phyloP scores from a whole-genome alignment of 2,329 filamentous ascomycete genomes.

The Talaromyces sp. region DNA sequence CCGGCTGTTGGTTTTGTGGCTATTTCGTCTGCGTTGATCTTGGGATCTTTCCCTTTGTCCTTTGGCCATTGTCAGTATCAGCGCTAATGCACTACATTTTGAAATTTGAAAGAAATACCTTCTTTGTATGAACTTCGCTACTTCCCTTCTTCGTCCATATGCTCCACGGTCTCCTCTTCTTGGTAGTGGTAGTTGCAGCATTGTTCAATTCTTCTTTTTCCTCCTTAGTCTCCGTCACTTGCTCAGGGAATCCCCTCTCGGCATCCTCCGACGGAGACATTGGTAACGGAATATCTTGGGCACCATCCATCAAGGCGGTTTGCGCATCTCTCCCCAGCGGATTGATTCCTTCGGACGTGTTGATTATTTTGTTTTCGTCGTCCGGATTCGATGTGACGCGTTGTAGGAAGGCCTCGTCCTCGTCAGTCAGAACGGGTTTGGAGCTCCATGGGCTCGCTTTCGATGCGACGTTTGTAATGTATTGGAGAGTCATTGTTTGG shows the following conservation, averaged over 20 bases:
- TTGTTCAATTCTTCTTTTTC: slow-evolving; percentile 2
- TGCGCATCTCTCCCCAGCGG: slow-evolving; percentile 43
- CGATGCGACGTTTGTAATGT: slow-evolving; percentile 43
- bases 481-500: slow-evolving; percentile 34
- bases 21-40: slow-evolving; percentile 27
- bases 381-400: slow-evolving; percentile 47
- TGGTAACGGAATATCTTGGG: slow-evolving; percentile 51
- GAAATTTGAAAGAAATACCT: neutral
- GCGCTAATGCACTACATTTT: neutral
- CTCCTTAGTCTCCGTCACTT: slow-evolving; percentile 18
- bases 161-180: slow-evolving; percentile 20
- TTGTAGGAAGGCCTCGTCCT: slow-evolving; percentile 58
- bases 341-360: neutral
- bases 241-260: slow-evolving; percentile 27
- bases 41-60: slow-evolving; percentile 26
- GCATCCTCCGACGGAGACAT: slow-evolving; percentile 47
- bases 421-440: slow-evolving; percentile 54
- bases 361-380: slow-evolving; percentile 22
- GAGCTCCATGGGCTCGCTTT: slow-evolving; percentile 35
- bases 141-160: slow-evolving; percentile 35
- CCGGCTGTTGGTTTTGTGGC: slow-evolving; percentile 27
- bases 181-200: neutral
- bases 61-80: neutral
- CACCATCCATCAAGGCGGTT: slow-evolving; percentile 44
- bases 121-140: slow-evolving; percentile 25